Conservation (phyloP, 495 filamentous ascomycete genomes). For the Podospora didyma region DNA sequence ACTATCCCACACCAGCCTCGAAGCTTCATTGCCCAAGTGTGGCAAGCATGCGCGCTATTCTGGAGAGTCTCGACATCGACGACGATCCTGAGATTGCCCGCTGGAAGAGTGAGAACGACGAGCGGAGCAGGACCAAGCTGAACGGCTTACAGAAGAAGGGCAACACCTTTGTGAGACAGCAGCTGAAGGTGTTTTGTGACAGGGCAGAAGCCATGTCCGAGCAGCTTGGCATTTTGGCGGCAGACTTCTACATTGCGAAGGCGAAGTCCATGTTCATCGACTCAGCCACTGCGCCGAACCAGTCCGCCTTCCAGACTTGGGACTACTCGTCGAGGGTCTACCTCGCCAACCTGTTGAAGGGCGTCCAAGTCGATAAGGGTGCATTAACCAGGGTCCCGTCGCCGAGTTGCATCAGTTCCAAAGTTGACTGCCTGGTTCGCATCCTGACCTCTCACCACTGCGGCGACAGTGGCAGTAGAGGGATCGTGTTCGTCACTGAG, state of each 20-base stretch:
- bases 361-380: background rate
- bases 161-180: conserved; percentile 56
- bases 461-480: conserved; percentile 40
- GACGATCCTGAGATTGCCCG: conserved; percentile 61
- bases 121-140: conserved; percentile 27
- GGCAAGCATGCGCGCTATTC: conserved; percentile 22
- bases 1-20: background rate
- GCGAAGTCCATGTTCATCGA: conserved; percentile 46
- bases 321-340: conserved; percentile 51
- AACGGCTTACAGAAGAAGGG: conserved; percentile 36
- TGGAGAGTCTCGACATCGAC: conserved; percentile 42
- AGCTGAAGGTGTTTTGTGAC: conserved; percentile 50
- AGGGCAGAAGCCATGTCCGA: conserved; percentile 43
- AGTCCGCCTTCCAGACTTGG: conserved; percentile 30
- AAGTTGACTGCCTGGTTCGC: background rate
- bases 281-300: conserved; percentile 21
- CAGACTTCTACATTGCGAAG: conserved; percentile 56
- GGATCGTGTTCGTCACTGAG: conserved; percentile 64
- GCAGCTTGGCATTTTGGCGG: conserved; percentile 60
- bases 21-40: background rate
- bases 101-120: conserved; percentile 29
- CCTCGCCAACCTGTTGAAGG: conserved; percentile 40
- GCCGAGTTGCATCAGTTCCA: background rate
- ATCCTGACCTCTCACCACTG: conserved; percentile 7
- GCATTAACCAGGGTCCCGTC: background rate